These are phyloP conservation scores for Cystobasidium tubakii DNA, from an alignment of 768 basidiomycete genomes.

Conservation along the genomic window DNA sequence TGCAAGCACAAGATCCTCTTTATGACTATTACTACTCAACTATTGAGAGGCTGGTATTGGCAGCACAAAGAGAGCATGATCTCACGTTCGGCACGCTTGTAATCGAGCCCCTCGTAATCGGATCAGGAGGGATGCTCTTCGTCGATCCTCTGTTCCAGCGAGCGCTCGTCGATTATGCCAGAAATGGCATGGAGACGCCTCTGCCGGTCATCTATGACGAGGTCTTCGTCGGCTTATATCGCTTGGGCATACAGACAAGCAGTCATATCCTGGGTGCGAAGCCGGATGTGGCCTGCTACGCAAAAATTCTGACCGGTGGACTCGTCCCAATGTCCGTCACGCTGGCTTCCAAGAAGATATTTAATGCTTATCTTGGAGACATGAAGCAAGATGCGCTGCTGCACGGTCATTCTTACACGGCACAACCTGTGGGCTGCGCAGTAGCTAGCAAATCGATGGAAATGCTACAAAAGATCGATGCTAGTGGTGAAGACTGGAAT, in stretches of 20 bases:
- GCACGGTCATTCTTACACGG: constrained; percentile 94
- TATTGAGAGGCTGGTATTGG: constrained; percentile 51
- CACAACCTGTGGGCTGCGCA: constrained; percentile 85
- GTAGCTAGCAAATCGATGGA: constrained; percentile 76
- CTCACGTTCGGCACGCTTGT: constrained; percentile 61
- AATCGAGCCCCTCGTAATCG: constrained; percentile 85
- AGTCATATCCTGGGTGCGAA: constrained; percentile 58
- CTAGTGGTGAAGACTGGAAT: constrained; percentile 57
- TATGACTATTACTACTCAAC: constrained; percentile 61
- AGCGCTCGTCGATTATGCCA: constrained; percentile 72
- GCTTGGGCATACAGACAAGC: constrained; percentile 68
- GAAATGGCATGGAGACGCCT: constrained; percentile 55
- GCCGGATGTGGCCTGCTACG: constrained; percentile 86
- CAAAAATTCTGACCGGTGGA: constrained; percentile 90
- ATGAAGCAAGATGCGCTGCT: constrained; percentile 77
- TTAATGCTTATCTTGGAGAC: constrained; percentile 67
- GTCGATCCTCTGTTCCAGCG: constrained; percentile 95
- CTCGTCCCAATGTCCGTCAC: constrained; percentile 80
- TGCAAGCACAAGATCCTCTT: constrained; percentile 56
- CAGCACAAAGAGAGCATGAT: constrained; percentile 53
- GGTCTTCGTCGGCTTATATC: constrained; percentile 87
- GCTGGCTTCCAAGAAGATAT: constrained; percentile 71
- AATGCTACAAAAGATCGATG: constrained; percentile 57
- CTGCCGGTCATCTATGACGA: constrained; percentile 92
- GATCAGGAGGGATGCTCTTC: constrained; percentile 94